phyloP scores from a whole-genome alignment of 129 eudicot species.

The Tanacetum coccineum region DNA sequence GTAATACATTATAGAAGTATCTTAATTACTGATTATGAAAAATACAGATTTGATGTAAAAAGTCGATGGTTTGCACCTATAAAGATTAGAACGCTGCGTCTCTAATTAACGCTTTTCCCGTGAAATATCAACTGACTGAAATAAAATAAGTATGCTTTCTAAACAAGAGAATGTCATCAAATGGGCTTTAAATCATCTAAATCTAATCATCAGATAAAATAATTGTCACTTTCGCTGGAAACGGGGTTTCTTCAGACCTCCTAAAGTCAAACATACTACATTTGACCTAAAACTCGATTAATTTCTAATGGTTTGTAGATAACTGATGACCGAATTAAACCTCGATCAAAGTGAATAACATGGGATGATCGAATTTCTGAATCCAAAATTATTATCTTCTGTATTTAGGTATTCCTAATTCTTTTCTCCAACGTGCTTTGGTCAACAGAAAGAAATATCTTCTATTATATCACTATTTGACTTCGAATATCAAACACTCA shows the following conservation, averaged over 20 bases:
- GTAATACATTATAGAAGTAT: not conserved
- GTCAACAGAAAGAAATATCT: too few species aligned
- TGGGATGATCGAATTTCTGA: too few species aligned
- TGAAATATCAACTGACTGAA: not conserved
- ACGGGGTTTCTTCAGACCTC: too few species aligned
- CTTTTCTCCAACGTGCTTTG: too few species aligned
- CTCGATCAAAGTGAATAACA: not conserved
- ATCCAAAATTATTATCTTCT: too few species aligned
- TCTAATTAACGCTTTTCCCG: not conserved
- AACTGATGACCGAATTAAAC: not conserved
- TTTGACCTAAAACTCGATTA: too few species aligned
- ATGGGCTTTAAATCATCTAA: not conserved
- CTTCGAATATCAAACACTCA: too few species aligned
- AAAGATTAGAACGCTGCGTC: not conserved
- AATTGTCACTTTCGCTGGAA: not conserved
- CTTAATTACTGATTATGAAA: not conserved
- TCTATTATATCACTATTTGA: too few species aligned
- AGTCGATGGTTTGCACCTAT: constrained; percentile 4
- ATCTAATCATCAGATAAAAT: not conserved
- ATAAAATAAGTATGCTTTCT: not conserved
- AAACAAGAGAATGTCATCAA: not conserved
- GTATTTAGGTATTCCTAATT: too few species aligned
- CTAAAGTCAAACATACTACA: too few species aligned
- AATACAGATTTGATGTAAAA: constrained; percentile 3
- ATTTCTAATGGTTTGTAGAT: not conserved